These are phyloP conservation scores for Stipa capillata DNA, from an alignment of 176 grass and related monocot species.

Conservation along the genomic window DNA sequence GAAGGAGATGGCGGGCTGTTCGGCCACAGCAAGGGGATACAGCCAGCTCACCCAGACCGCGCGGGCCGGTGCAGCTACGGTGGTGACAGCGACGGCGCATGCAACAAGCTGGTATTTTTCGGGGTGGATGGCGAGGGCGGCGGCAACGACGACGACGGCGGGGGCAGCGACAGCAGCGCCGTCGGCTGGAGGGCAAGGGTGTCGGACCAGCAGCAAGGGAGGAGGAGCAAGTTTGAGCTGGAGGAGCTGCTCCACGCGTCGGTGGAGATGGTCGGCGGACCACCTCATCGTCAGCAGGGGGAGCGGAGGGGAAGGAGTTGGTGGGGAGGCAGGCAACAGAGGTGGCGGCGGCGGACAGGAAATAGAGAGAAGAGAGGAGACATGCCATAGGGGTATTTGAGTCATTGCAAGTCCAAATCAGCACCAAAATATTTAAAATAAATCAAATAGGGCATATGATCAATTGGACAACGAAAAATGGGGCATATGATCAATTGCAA, in stretches of 20 bases:
- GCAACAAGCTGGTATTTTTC: slow-evolving; percentile 80
- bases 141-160: too few relatives aligned
- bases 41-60: slow-evolving; percentile 32
- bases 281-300: too few relatives aligned
- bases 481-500: too few relatives aligned
- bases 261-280: slow-evolving; percentile 83
- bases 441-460: too few relatives aligned
- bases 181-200: slow-evolving; percentile 4
- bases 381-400: too few relatives aligned
- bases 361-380: too few relatives aligned
- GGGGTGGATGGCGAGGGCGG: slow-evolving; percentile 27
- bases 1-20: slow-evolving; percentile 20
- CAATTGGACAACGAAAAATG: too few relatives aligned
- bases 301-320: too few relatives aligned
- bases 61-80: slow-evolving; percentile 46
- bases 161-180: slow-evolving; percentile 11
- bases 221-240: slow-evolving; percentile 52
- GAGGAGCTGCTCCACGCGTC: slow-evolving; percentile 87
- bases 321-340: too few relatives aligned
- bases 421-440: too few relatives aligned
- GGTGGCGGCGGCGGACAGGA: too few relatives aligned
- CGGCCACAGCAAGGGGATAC: slow-evolving; percentile 29
- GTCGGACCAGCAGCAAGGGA: slow-evolving; percentile 13
- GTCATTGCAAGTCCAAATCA: too few relatives aligned
- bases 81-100: slow-evolving; percentile 65